Evolutionary conservation across 208 protist genomes (phyloP), one percentile per base, ranked within the genome.

Genomic region (Leishmania braziliensis): DNA sequence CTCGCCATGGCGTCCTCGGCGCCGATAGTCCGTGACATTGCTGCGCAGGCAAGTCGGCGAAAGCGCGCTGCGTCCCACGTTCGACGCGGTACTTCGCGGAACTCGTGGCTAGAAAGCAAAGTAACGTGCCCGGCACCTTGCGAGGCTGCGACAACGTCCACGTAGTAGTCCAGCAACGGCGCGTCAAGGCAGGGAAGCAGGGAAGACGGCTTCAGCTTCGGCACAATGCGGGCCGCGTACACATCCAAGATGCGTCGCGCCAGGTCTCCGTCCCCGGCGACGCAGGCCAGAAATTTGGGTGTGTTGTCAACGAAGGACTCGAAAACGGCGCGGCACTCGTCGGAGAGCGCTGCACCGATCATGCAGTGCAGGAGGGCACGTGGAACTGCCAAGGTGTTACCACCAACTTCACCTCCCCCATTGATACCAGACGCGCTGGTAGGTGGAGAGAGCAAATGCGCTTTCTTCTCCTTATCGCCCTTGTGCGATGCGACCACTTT

Each of bases 261-360:
- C 1, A 95, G 65, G 18, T 84, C 84, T 14, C 87, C 86, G 78
- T 97, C 92, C 20, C 54, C 33, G 5, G 85, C 87, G 3, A 95
- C 89, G 12, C 89, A 76, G 14, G 71, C 50, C 9, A 91, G 69
- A 80, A 97, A 97, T 53, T 88, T 90, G 29, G 56, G 75, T 16
- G 87, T 84, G 54, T 79, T 93, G 81, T 93, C 86, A 48, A 95
- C 86, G n/a, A 89, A 82, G 0, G 82, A 87, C 54, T 92, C 82
- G 12, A 95, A 80, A 0, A 97, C 36, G 23, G 77, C 73, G 14
- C 84, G 85, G 72, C 92, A 92, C 39, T 91, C 92, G 3, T 86
- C 77, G 16, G 84, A 62, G 29, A 97, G 88, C 69, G 88, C 36
- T 1, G 90, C 82, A 10, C 83, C 83, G 20, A 94, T 71, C 53